Percentiles rank a stretch among this genome's conserved stretches.
Conservation (phyloP, 1,139 yeast genomes). For the Magnusiomyces paraingens region DNA sequence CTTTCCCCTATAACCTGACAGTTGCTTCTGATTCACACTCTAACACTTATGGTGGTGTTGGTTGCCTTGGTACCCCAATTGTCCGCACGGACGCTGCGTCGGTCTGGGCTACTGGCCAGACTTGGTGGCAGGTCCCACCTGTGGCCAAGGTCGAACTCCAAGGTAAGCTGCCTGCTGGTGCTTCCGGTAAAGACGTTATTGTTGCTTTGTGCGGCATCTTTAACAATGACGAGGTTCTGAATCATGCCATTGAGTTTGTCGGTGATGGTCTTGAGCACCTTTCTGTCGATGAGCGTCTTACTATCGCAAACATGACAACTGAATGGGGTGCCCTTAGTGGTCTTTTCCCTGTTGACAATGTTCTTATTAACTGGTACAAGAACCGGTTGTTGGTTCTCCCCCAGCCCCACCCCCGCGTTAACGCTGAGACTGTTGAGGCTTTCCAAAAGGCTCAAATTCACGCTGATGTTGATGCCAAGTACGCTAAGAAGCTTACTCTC, state of each 20-base stretch:
- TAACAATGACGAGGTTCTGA: conserved; percentile 92
- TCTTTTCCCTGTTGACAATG: conserved; percentile 84
- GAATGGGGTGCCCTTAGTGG: conserved; percentile 99
- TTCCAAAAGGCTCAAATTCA: conserved; percentile 39
- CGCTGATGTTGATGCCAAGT: conserved; percentile 71
- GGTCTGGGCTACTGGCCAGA: conserved; percentile 98
- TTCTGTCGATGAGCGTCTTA: conserved; percentile 83
- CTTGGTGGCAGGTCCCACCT: conserved; percentile 99
- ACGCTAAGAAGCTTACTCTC: conserved; percentile 79
- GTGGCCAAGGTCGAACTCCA: conserved; percentile 88
- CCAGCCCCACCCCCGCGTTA: conserved; percentile 82
- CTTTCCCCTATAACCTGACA: conserved; percentile 86
- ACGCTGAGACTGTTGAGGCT: conserved; percentile 46
- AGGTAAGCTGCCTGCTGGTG: conserved; percentile 78
- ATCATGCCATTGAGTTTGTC: conserved; percentile 94
- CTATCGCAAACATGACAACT: conserved; percentile 98
- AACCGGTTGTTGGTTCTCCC: conserved; percentile 59
- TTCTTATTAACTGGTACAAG: conserved; percentile 70
- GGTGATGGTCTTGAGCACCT: conserved; percentile 76
- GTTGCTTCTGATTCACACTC: conserved; percentile 98
- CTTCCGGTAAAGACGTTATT: conserved; percentile 94
- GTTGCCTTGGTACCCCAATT: conserved; percentile 92
- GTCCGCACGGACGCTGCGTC: conserved; percentile 99
- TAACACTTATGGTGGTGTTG: conserved; percentile 96
- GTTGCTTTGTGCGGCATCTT: conserved; percentile 93